phyloP scores from a whole-genome alignment of 1,139 yeast genomes.

The Geotrichum histeridarum region DNA sequence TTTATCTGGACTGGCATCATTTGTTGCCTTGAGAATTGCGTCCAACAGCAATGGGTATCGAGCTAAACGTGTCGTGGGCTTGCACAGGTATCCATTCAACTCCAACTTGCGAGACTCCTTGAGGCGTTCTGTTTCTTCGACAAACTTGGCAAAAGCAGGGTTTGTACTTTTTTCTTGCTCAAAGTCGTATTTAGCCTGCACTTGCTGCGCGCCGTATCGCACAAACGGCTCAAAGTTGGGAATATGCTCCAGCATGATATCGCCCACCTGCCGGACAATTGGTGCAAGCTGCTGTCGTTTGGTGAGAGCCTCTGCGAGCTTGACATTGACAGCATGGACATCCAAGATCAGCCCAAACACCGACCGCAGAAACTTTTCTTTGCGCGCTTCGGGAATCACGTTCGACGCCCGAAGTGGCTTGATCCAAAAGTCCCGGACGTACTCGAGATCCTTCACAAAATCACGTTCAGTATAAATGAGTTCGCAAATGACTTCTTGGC shows the following conservation, averaged over 20 bases:
- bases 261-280: constrained; percentile 80
- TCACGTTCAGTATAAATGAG: constrained; percentile 91
- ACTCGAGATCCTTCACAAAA: constrained; percentile 90
- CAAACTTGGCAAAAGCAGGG: constrained; percentile 82
- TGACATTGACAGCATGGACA: constrained; percentile 73
- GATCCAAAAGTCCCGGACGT: constrained; percentile 89
- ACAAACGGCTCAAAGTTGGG: constrained; percentile 89
- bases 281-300: constrained; percentile 85
- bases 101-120: constrained; percentile 90
- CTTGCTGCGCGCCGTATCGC: constrained; percentile 91
- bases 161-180: constrained; percentile 91
- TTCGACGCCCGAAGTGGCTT: constrained; percentile 81
- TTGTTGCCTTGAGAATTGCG: constrained; percentile 78
- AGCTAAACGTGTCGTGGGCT: constrained; percentile 95
- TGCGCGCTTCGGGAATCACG: constrained; percentile 80
- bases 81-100: constrained; percentile 85
- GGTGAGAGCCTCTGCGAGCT: constrained; percentile 82
- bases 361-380: constrained; percentile 84
- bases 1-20: constrained; percentile 69
- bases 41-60: constrained; percentile 81
- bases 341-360: constrained; percentile 90
- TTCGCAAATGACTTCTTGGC: constrained; percentile 94
- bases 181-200: constrained; percentile 91
- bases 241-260: constrained; percentile 75
- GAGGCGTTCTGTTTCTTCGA: constrained; percentile 82